Percentiles rank a stretch among this genome's conserved stretches.
phyloP scores from a whole-genome alignment of 2,329 filamentous ascomycete genomes.

The Parafenestella ontariensis region DNA sequence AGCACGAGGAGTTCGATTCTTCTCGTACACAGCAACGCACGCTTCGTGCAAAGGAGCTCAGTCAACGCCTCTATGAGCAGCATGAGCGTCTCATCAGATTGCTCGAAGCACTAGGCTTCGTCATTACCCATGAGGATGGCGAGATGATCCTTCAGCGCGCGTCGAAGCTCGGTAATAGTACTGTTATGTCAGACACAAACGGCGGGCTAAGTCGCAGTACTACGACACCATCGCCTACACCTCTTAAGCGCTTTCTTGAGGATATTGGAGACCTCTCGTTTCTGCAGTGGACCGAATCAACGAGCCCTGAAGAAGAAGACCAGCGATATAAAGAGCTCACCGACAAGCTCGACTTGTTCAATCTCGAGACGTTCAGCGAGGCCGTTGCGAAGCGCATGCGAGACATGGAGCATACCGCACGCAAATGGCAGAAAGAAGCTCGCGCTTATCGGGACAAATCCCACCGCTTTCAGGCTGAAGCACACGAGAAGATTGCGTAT shows the following conservation, averaged over 20 bases:
- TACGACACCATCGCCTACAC: conserved; percentile 61
- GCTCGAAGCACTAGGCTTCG: conserved; percentile 85
- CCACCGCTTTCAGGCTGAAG: conserved; percentile 79
- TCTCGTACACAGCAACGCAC: conserved; percentile 73
- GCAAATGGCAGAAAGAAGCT: conserved; percentile 91
- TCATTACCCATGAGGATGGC: conserved; percentile 75
- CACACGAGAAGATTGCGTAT: conserved; percentile 95
- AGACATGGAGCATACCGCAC: conserved; percentile 89
- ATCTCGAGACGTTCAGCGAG: conserved; percentile 83
- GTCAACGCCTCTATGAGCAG: conserved; percentile 80
- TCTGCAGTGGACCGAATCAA: conserved; percentile 81
- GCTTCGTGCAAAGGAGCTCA: conserved; percentile 79
- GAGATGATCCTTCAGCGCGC: conserved; percentile 78
- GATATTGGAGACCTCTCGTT: conserved; percentile 74
- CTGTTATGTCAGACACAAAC: conserved; percentile 51
- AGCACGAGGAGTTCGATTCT: conserved; percentile 55
- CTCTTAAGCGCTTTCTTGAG: conserved; percentile 63
- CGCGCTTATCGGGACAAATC: conserved; percentile 87
- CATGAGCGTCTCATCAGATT: conserved; percentile 84
- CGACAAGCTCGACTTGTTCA: conserved; percentile 75
- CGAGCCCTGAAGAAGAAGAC: conserved; percentile 70
- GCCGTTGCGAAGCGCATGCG: conserved; percentile 87
- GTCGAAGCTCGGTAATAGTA: conserved; percentile 62
- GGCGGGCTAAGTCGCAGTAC: conserved; percentile 57
- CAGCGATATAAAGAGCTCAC: conserved; percentile 79